Base-by-base conservation (phyloP, 768 basidiomycete species). In the Tulasnella sp. region DNA sequence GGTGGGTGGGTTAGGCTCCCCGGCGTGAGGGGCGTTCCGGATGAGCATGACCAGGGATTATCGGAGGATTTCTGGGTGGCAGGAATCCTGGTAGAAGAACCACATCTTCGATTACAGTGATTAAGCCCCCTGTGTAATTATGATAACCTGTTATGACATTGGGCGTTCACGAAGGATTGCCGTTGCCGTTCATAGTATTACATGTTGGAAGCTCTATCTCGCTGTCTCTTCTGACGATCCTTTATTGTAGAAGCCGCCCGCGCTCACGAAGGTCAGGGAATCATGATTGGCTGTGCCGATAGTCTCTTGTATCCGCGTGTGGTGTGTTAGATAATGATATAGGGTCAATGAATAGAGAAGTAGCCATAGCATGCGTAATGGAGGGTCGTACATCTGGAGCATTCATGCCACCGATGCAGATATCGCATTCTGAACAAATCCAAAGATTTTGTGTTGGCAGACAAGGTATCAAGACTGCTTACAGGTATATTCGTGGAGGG, bases 1-100 rank as follows among this genome's bases (percentile, higher is more conserved):
- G 43, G 44, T 29, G 55, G 44, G 24, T 56, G 55, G 55, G 43
- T 56, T 47, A 38, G 43, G 29, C 24, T 56, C 34, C 55, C 55
- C 13, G 44, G 44, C 44, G 42, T 43, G n/a, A 43, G 34, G 19
- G 55, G 55, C 24, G 27, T 43, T n/a, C 55, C 55, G 5, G 44
- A 43, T 23, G 55, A 29, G 55, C 41, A 56, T 21, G 55, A 56
- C 30, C n/a, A 38, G n/a, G 55, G 55, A 2, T 19, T 56, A 1
- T 56, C 55, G 26, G 55, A 2, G 4, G 55, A 43, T 19, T 56
- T 56, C 55, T 43, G 44, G 44, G 13, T 27, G 29, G 55, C 44
- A 1, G 55, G 55, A 44, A 47, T 56, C 41, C 38, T 56, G 34
- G 55, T 56, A 10, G 44, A 43, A 42, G 55, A 56, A 24, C 55